These are phyloP conservation scores for Boletellus ananiceps DNA, from an alignment of 768 basidiomycete species.

Conservation along the genomic window DNA sequence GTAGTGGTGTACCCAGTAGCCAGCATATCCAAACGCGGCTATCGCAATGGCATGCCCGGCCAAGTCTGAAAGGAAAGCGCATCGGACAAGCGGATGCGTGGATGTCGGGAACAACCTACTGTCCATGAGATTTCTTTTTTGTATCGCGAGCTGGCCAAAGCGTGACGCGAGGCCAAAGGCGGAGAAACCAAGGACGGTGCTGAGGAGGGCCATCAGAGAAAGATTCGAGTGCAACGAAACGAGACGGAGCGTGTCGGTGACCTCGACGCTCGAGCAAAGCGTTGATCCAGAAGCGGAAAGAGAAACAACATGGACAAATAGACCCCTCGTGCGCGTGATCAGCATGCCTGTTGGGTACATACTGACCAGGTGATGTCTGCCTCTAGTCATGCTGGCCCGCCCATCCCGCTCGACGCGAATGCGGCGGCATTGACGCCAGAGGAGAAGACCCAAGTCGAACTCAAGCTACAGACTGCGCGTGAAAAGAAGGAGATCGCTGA, in stretches of 20 bases:
- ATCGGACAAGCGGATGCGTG: background rate
- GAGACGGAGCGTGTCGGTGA: slow-evolving; percentile 11
- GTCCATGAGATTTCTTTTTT: slow-evolving; percentile 70
- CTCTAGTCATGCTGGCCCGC: background rate
- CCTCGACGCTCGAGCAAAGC: background rate
- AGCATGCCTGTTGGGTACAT: background rate
- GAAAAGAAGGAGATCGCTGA: slow-evolving; percentile 65
- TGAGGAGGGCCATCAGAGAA: slow-evolving; percentile 55
- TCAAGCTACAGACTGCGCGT: slow-evolving; percentile 58
- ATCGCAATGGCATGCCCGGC: slow-evolving; percentile 67
- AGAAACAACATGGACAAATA: slow-evolving; percentile 25
- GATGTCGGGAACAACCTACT: slow-evolving; percentile 50
- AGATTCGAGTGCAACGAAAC: background rate
- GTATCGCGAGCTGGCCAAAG: slow-evolving; percentile 83
- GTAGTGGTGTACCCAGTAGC: slow-evolving; percentile 72
- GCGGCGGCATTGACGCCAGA: slow-evolving; percentile 12
- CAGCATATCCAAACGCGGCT: slow-evolving; percentile 63
- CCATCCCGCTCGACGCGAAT: slow-evolving; percentile 20
- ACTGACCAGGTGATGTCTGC: slow-evolving; percentile 13
- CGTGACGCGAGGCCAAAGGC: slow-evolving; percentile 78
- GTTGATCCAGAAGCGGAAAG: slow-evolving; percentile 12
- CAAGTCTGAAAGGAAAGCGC: slow-evolving; percentile 48
- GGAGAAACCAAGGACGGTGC: slow-evolving; percentile 74
- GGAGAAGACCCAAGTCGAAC: slow-evolving; percentile 30
- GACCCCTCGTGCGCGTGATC: background rate